These are phyloP conservation scores for Fraxinus baroniana DNA, from an alignment of 305 asterid species.

Conservation along the genomic window DNA sequence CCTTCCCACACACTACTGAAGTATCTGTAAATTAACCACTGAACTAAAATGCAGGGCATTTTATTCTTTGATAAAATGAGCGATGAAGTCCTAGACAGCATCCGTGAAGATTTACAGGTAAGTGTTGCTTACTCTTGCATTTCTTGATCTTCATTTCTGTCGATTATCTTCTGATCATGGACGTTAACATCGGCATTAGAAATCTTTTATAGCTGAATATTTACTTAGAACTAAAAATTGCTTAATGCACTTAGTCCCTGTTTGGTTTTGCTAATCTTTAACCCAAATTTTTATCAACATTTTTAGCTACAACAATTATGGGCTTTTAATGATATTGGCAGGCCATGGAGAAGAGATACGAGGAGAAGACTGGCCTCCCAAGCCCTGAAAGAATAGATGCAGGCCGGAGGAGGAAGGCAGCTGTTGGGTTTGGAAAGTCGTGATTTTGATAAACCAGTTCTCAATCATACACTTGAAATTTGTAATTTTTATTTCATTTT, in stretches of 20 bases:
- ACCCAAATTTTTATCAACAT: too few species aligned
- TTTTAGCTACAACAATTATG: neutral
- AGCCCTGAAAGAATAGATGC: constrained; percentile 74
- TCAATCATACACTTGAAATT: neutral
- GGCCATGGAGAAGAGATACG: constrained; percentile 82
- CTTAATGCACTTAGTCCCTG: neutral
- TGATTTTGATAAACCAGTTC: constrained; percentile 15
- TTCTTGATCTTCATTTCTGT: neutral
- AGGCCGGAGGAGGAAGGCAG: constrained; percentile 50
- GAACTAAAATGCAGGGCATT: constrained; percentile 63
- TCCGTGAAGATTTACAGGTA: constrained; percentile 71
- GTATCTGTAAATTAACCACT: constrained; percentile 11
- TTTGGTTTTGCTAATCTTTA: neutral
- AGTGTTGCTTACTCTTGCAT: constrained; percentile 17
- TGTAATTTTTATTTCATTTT: neutral
- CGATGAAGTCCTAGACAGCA: constrained; percentile 69
- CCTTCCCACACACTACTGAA: neutral
- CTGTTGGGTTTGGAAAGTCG: constrained; percentile 75
- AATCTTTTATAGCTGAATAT: neutral
- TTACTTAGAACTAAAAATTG: neutral
- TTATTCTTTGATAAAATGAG: constrained; percentile 84
- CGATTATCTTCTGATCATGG: neutral
- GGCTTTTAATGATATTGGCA: constrained; percentile 28
- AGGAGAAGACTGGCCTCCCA: constrained; percentile 63
- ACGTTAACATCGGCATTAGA: neutral